Evolutionary conservation across 345 rosid species (phyloP), one percentile per base, ranked within the genome.

Genomic region (Eucalyptus regnans): DNA sequence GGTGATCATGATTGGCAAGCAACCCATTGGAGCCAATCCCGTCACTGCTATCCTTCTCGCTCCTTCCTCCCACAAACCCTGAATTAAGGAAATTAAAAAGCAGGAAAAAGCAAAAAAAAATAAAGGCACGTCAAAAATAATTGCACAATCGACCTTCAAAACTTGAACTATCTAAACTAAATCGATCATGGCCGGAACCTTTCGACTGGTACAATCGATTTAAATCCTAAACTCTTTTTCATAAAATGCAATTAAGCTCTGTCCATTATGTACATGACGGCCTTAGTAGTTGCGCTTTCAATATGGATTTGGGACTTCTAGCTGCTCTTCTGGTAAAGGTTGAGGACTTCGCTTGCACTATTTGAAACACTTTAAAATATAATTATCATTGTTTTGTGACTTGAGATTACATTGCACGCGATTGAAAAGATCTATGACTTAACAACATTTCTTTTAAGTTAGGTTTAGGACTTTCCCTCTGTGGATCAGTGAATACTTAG

Each of bases 21-120:
- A 97, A 15, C 98, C 99, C 93, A 96, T 93, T 16, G 99, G 99
- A 81, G 97, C 94, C 29, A 96, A 90, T 13, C 94, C 94, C 2
- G 86, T 52, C 43, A 96, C 90, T 3, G n/a, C 10, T 14, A 97
- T 89, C 52, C 76, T 94, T 88, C 94, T 87, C 20, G 97, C 97
- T 84, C 99, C 99, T 94, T 94, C 95, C 8, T 92, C 88, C 92
- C 92, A 90, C 79, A 96, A 92, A 54, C 87, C 94, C 98, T 97
- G 87, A 76, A 86, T 83, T 49, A 44, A 48, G 50, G 43, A 86
- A 71, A 90, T 50, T 43, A 31, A 7, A 20, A 12, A 41, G 48
- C 62, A 6, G 46, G 7, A 41, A 20, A 76, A 20, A 41, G 46
- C 46, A 51, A 71, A 37, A 18, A 18, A 33, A 20, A 62, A 11